Evolutionary conservation across 2,329 filamentous ascomycete species (phyloP), one percentile per base, ranked within the genome.

Genomic region (Aureobasidium melanogenum): DNA sequence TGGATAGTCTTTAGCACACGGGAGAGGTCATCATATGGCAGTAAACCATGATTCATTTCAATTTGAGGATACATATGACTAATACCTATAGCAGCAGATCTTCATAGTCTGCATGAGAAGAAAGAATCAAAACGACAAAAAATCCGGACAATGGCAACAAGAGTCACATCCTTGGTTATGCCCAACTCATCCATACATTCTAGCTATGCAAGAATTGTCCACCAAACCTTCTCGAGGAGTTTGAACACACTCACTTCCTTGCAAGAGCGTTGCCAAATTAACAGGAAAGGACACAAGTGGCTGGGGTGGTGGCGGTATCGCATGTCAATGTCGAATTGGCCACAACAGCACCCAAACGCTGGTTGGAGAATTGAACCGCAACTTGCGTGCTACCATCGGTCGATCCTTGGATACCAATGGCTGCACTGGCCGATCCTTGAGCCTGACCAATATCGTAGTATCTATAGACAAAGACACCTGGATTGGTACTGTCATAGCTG

Each of bases 381-480:
- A 67, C 41, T 51, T 61, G 1, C 1, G 61, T 59, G 0, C 56
- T 59, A 0, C 70, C 70, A 56, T 67, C 63, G 14, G 17, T 26
- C 48, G 66, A 26, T 2, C 60, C 59, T 22, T 65, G 63, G 12
- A 63, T 50, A 41, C 63, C 63, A 14, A 65, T 51, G 22, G 44
- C 38, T 24, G 63, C 63, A 26, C 28, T 32, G 8, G 55, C 62
- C 6, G 62, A 46, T 7, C 63, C 59, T 17, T 65, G 62, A 4
- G 46, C 60, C 8, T 65, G 63, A 1, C 68, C 69, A 7, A 68
- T 61, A n/a, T 62, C 48, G 39, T 67, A 69, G 54, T 73, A 74
- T 15, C 56, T 66, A 54, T 67, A 70, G 26, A 64, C 62, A 48
- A 69, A 70, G 5, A 69, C 63, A 2, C 70, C 70, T 14, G 72